These are phyloP conservation scores for Podila verticillata DNA, from an alignment of 192 early-diverging fungal genomes.

Conservation along the genomic window DNA sequence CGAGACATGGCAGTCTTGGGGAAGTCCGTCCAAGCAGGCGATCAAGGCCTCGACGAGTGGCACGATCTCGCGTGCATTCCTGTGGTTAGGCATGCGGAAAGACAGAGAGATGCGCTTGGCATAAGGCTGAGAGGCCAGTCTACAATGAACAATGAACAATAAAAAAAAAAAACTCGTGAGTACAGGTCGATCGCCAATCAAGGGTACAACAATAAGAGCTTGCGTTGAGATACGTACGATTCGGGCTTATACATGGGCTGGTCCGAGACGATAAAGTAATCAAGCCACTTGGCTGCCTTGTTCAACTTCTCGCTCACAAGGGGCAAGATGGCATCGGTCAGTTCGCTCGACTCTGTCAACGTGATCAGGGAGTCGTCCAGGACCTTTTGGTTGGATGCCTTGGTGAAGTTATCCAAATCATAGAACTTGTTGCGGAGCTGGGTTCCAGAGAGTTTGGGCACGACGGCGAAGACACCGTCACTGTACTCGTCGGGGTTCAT, in stretches of 20 bases:
- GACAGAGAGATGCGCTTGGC: conserved; percentile 48
- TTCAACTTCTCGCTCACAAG: conserved; percentile 26
- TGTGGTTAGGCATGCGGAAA: conserved; percentile 39
- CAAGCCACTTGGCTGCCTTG: conserved; percentile 40
- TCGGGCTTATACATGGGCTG: conserved; percentile 38
- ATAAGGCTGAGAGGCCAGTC: conserved; percentile 26
- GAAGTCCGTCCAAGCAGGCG: conserved; percentile 46
- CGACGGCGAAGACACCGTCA: conserved; percentile 46
- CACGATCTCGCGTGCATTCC: conserved; percentile 21
- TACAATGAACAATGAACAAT: neutral
- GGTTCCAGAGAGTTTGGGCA: conserved; percentile 35
- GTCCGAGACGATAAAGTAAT: conserved; percentile 50
- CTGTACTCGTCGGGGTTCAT: conserved; percentile 47
- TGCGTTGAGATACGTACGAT: conserved; percentile 15
- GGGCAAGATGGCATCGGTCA: conserved; percentile 46
- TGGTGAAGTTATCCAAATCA: conserved; percentile 40
- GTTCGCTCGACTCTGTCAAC: conserved; percentile 42
- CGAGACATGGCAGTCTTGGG: conserved; percentile 33
- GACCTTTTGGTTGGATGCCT: conserved; percentile 36
- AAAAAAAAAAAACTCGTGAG: neutral
- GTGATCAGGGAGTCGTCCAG: conserved; percentile 31
- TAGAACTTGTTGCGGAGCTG: conserved; percentile 34
- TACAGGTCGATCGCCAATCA: too few species aligned
- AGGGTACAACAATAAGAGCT: too few species aligned
- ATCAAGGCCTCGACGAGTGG: conserved; percentile 44